Evolutionary conservation across 2,329 filamentous ascomycete genomes (phyloP).

Genomic region (Neofusicoccum cordaticola): DNA sequence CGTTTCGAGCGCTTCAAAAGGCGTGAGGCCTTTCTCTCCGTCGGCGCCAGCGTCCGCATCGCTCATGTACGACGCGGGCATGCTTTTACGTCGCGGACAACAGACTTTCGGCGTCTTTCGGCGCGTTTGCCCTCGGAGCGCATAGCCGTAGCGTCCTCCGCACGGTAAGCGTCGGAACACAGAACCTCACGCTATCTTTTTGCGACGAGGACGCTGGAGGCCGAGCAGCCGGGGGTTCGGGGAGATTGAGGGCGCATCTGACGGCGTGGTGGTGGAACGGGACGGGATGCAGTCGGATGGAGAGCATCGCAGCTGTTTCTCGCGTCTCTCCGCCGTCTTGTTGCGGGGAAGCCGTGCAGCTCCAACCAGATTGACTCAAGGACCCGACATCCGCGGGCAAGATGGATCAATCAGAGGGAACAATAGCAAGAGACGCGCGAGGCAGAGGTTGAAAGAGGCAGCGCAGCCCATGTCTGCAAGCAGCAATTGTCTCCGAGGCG

Average conservation of each 20-base stretch:
- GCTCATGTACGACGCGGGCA: neutral
- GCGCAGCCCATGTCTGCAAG: constrained; percentile 9
- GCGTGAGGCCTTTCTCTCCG: neutral
- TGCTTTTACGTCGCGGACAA: neutral
- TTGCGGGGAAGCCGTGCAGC: neutral
- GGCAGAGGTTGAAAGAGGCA: neutral
- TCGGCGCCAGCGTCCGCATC: neutral
- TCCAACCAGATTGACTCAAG: constrained; percentile 4
- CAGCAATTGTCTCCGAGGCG: constrained; percentile 11
- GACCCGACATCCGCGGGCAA: constrained; percentile 2
- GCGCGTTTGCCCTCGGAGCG: neutral
- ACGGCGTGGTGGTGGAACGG: neutral
- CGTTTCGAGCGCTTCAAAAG: neutral
- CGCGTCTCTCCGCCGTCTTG: neutral
- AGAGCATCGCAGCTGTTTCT: neutral
- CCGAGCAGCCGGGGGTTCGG: neutral
- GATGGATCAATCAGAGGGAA: neutral
- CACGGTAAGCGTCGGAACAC: neutral
- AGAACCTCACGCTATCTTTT: neutral
- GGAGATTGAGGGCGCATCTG: neutral
- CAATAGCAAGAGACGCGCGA: neutral
- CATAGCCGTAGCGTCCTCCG: neutral
- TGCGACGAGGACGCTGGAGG: neutral
- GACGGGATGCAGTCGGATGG: neutral
- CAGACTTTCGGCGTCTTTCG: constrained; percentile 3